Evolutionary conservation across 371 early-diverging fungal genomes (phyloP), one percentile per base, ranked within the genome.

Genomic region (Rhizopus delemar): DNA sequence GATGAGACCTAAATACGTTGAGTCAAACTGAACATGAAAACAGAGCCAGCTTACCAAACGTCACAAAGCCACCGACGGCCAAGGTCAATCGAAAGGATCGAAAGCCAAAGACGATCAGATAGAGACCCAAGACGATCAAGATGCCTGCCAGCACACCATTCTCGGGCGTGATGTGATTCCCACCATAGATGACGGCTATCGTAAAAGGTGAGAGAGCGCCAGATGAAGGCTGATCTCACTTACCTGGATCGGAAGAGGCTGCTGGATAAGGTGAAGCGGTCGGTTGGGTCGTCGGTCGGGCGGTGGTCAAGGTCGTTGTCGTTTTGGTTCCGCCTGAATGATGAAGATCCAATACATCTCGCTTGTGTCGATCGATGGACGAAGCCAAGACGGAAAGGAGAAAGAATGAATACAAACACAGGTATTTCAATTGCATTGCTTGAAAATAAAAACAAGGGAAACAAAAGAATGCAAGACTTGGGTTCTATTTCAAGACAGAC

Each of bases 1-100:
- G 16, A 67, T 67, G 0, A 63, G 32, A 4, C 39, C 39, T 38
- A 11, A 22, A 22, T 2, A 2, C 0, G 2, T 22, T 22, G 1
- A 22, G 22, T 38, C 39, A 38, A 38, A 38, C 3, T 2, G 5
- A 6, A 38, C 3, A 38, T 11, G 2, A 38, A 38, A 38, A 7
- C 2, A 38, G n/a, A n/a, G n/a, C n/a, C n/a, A n/a, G n/a, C n/a
- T n/a, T 16, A 22, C 69, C 77, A 55, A 73, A 66, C 7, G 71
- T 65, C 4, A 76, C 51, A 13, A 73, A 73, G 8, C 77, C 77
- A 38, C 43, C 63, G 6, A 73, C 61, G 12, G 52, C 77, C 2
- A 69, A 35, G 8, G 73, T 76, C 16, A 62, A 54, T 52, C 71
- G 51, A 29, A 68, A 70, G 1, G 64, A 60, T 31, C 71, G 64